phyloP scores from a whole-genome alignment of 1,284 basidiomycete species.

The Veloboletus limbatus region DNA sequence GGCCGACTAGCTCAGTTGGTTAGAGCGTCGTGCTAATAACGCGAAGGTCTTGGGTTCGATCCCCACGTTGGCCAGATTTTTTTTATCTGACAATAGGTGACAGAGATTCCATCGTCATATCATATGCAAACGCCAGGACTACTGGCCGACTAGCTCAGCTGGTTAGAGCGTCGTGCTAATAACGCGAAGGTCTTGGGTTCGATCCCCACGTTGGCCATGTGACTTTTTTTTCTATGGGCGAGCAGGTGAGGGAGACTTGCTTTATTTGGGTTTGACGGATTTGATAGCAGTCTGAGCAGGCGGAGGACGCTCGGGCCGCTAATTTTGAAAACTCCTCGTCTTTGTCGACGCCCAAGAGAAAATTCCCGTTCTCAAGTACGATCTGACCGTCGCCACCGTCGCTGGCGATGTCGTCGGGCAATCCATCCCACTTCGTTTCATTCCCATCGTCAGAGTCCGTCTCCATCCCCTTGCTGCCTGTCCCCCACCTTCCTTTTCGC shows the following conservation, averaged over 20 bases:
- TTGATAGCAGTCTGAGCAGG: constrained; percentile 19
- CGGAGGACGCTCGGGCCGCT: constrained; percentile 24
- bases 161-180: constrained; percentile 33
- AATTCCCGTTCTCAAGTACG: constrained; percentile 9
- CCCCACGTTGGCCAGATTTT: constrained; percentile 21
- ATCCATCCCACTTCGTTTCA: constrained; percentile 19
- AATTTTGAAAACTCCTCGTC: constrained; percentile 1
- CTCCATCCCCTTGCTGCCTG: constrained; percentile 23
- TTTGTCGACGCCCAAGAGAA: constrained; percentile 1
- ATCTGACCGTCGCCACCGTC: constrained; percentile 10
- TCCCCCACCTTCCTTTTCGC: constrained; percentile 62
- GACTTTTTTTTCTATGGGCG: constrained; percentile 4
- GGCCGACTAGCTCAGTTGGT: constrained; percentile 22
- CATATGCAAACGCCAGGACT: too few relatives aligned
- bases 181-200: constrained; percentile 35
- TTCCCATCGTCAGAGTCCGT: constrained; percentile 30
- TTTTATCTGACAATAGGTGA: too few relatives aligned
- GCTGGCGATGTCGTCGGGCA: constrained; percentile 18
- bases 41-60: constrained; percentile 28
- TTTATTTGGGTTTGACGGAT: constrained; percentile 19
- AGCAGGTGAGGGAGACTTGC: constrained; percentile 5
- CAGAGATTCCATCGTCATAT: too few relatives aligned
- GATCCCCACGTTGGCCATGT: constrained; percentile 34
- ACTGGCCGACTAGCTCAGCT: constrained; percentile 27
- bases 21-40: constrained; percentile 27